Evolutionary conservation across 2,329 filamentous ascomycete genomes (phyloP), one percentile per base, ranked within the genome.

Genomic region (Xylaria sp.): DNA sequence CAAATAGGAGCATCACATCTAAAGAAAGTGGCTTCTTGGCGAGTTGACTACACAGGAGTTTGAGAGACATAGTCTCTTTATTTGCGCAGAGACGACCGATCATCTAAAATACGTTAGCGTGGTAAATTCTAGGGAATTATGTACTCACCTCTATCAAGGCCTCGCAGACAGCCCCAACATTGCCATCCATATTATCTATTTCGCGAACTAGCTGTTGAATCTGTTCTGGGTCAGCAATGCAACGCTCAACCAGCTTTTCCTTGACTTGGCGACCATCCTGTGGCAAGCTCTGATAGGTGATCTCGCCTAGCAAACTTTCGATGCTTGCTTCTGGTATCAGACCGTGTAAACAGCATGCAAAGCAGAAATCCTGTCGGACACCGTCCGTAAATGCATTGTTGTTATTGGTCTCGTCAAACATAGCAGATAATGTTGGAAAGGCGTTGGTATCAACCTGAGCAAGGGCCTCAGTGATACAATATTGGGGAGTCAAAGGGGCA

Each of bases 121-220:
- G 29, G 21, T 32, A 29, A 44, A 53, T 32, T 25, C 37, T 10
- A n/a, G 25, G n/a, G 10, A 32, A 29, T 2, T 50, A 21, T 40
- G 29, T 29, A 77, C 84, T 74, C 78, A 91, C 90, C 82, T 93
- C 91, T 47, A 90, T 88, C 53, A 94, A 84, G 2, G 94, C 94
- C 69, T 91, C 90, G 60, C 92, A 92, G 21, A 97, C 93, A 1
- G 93, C 93, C 1, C 93, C 93, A 2, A 93, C 93, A 78, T 98
- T 98, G 1, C 95, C 95, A 75, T 97, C 93, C 86, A 96, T 94
- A 60, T 91, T 91, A 65, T 97, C 93, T 27, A 99, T 84, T 75
- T 97, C 93, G 47, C 90, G 88, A 48, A 98, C 88, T 37, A 97
- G 84, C 51, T 90, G 87, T 72, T 94, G 92, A 0, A 92, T 89